Conservation (phyloP, 2,329 filamentous ascomycete species). For the Claviceps lovelessii region DNA sequence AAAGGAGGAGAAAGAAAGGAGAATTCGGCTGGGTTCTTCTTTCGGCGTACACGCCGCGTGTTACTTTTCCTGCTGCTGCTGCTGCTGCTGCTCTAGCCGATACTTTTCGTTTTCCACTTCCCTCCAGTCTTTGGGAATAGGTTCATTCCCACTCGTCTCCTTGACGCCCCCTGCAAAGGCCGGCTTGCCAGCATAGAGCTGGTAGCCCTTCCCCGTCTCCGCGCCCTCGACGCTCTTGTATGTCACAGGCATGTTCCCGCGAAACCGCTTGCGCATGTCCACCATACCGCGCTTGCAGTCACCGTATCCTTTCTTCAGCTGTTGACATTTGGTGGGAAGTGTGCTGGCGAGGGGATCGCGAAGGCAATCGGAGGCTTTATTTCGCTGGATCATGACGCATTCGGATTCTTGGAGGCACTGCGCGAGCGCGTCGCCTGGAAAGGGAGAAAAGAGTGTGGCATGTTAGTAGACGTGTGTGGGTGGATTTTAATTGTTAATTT, state of each 20-base stretch:
- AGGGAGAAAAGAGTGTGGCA: not conserved
- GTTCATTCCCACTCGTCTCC: slow-evolving; percentile 54
- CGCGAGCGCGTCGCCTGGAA: slow-evolving; percentile 72
- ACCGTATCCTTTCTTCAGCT: slow-evolving; percentile 82
- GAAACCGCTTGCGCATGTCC: slow-evolving; percentile 97
- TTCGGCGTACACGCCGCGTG: not conserved
- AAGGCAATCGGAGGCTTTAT: slow-evolving; percentile 77
- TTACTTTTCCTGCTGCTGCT: slow-evolving; percentile 10
- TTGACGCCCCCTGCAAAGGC: slow-evolving; percentile 52
- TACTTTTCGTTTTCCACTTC: slow-evolving; percentile 51
- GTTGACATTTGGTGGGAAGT: slow-evolving; percentile 77
- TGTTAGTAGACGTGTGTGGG: not conserved
- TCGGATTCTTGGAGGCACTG: slow-evolving; percentile 92
- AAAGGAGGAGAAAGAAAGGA: not conserved
- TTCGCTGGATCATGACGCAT: slow-evolving; percentile 85
- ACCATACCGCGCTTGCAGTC: slow-evolving; percentile 94
- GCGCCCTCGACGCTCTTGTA: slow-evolving; percentile 40
- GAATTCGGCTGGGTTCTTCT: not conserved
- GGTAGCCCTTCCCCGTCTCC: slow-evolving; percentile 45
- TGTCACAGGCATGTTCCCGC: slow-evolving; percentile 77
- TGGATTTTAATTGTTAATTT: not conserved
- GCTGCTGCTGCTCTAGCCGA: slow-evolving; percentile 19
- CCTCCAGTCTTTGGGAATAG: slow-evolving; percentile 45
- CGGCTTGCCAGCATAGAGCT: slow-evolving; percentile 66
- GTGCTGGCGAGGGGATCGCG: slow-evolving; percentile 66